phyloP scores from a whole-genome alignment of 129 eudicot species.

The Erigeron canadensis region DNA sequence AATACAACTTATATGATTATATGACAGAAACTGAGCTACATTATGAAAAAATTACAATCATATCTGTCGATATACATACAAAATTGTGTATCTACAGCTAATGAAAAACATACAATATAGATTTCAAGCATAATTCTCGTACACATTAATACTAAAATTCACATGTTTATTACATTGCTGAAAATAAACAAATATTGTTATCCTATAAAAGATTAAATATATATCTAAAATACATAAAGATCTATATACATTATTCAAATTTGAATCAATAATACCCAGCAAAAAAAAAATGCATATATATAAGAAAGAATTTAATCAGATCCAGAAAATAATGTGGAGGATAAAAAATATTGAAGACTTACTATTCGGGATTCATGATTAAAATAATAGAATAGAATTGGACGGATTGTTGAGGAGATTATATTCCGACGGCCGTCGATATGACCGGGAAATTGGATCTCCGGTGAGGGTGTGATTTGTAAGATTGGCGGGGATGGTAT shows the following conservation, averaged over 20 bases:
- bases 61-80: not conserved
- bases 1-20: not conserved
- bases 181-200: not conserved
- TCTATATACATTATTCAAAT: conserved; percentile 25
- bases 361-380: conserved; percentile 66
- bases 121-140: not conserved
- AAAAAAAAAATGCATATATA: not conserved
- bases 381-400: not conserved
- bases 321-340: conserved; percentile 8
- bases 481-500: conserved; percentile 30
- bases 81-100: no score
- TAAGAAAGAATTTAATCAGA: conserved; percentile 15
- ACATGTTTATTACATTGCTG: not conserved
- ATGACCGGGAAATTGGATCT: conserved; percentile 30
- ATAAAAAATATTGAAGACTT: conserved; percentile 29
- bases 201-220: no score
- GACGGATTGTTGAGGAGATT: conserved; percentile 19
- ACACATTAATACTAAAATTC: not conserved
- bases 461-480: conserved; percentile 13
- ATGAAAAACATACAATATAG: not conserved
- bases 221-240: not conserved
- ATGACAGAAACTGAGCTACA: not conserved
- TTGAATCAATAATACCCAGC: not conserved
- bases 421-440: conserved; percentile 31
- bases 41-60: no score